Evolutionary conservation across 768 basidiomycete genomes (phyloP), one percentile per base, ranked within the genome.

Genomic region (Brasilioporus rufonigricans): DNA sequence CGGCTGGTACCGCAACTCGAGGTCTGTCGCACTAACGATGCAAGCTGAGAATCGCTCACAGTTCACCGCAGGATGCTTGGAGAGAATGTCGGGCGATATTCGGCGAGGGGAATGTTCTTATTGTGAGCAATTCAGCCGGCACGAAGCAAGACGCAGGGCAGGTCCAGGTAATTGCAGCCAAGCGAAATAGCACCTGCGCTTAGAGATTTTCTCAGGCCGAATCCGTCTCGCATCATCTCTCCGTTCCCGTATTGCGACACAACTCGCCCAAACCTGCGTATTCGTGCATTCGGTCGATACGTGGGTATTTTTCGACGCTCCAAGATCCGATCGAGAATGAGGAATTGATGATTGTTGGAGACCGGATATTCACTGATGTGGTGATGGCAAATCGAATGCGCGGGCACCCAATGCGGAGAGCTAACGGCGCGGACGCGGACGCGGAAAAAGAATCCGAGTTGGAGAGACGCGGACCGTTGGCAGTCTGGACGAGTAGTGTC

Each of bases 41-140:
- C 33, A 12, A 27, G 32, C 8, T 9, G 19, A 24, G 5, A n/a
- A 41, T 39, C 14, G 49, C 35, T 57, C 18, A 56, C 51, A 3
- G 26, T 27, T 33, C 1, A 23, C 12, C 40, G n/a, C 60, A 91
- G 89, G 76, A 81, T 12, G 81, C 89, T 8, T 98, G 94, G 94
- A 67, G 74, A 27, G 79, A 84, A 61, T 89, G 93, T 48, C 74
- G 83, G 41, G 70, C 78, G 40, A 78, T 81, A 0, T 98, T 98
- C 62, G 91, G 90, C 0, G 77, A 84, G 24, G 80, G 79, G 1
- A 88, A 92, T 56, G 82, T 99, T 6, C 74, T 99, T 57, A 83
- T 98, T 44, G 95, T 98, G 32, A 93, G 91, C 70, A 99, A 99
- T 67, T 94, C 95, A 19, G 93, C 93, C 0, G 95, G 96, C 2